A percentile compares a stretch with the other conserved stretches of the same genome.
phyloP scores from a whole-genome alignment of 352 stramenopile species.

The Globisporangium polare region DNA sequence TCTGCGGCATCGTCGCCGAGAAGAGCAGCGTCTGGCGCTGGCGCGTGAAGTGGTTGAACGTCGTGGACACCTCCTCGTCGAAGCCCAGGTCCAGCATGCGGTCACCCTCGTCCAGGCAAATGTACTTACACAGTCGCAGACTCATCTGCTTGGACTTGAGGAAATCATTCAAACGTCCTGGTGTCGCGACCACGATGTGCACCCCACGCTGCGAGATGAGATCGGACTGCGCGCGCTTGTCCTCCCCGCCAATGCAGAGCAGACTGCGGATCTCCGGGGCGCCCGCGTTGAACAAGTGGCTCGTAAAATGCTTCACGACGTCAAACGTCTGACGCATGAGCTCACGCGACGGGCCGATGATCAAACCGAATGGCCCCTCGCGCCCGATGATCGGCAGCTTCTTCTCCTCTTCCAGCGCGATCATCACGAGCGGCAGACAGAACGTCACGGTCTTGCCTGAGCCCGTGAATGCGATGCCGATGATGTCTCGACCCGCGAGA shows the following conservation, averaged over 20 bases:
- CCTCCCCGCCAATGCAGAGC: constrained; percentile 96
- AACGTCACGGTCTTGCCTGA: constrained; percentile 99
- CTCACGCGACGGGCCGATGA: constrained; percentile 96
- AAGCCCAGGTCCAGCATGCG: constrained; percentile 97
- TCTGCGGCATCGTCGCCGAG: constrained; percentile 98
- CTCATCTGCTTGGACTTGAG: constrained; percentile 95
- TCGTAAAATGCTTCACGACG: constrained; percentile 93
- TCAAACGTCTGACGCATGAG: constrained; percentile 98
- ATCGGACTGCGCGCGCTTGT: constrained; percentile 91
- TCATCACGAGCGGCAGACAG: constrained; percentile 95
- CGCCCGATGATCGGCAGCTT: constrained; percentile 91
- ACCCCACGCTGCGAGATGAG: constrained; percentile 85
- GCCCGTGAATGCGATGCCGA: constrained; percentile 99
- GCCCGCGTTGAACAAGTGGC: constrained; percentile 55
- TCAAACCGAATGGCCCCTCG: constrained; percentile 97
- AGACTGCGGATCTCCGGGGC: constrained; percentile 88
- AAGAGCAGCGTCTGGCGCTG: constrained; percentile 99
- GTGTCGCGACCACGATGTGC: constrained; percentile 97
- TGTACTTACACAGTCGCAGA: constrained; percentile 95
- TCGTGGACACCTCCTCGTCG: constrained; percentile 91
- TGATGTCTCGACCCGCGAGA: constrained; percentile 95
- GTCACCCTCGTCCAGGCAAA: constrained; percentile 98
- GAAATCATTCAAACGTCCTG: constrained; percentile 95
- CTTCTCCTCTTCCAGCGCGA: constrained; percentile 95
- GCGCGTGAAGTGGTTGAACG: constrained; percentile 97